Conservation (phyloP, 2,329 filamentous ascomycete genomes). For the Ophioceras dolichostomum region DNA sequence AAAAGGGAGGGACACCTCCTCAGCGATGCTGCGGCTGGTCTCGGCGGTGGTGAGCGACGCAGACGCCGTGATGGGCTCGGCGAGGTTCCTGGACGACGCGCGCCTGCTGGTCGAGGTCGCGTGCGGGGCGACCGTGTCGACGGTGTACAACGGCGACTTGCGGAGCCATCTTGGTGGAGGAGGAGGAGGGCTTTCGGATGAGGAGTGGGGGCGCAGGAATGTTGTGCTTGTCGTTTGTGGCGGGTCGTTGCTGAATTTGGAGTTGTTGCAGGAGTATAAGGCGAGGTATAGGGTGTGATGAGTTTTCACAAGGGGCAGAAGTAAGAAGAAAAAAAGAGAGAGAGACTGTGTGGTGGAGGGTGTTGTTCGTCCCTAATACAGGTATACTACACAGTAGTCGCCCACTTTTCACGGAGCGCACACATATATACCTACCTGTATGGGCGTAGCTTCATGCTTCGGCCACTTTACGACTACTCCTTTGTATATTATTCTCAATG, state of each 20-base stretch:
- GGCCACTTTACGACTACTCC: no score
- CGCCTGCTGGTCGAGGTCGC: constrained; percentile 70
- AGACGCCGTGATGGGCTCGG: constrained; percentile 68
- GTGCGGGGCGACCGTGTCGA: constrained; percentile 69
- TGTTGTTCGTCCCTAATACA: no score
- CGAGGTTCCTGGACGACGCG: constrained; percentile 71
- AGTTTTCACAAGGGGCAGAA: no score
- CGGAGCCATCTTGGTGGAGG: constrained; percentile 41
- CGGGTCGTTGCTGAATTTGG: constrained; percentile 53
- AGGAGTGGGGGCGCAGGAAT: constrained; percentile 52
- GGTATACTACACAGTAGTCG: no score
- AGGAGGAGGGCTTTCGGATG: constrained; percentile 28
- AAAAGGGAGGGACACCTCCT: neutral
- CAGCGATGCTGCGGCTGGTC: constrained; percentile 22
- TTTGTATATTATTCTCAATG: no score
- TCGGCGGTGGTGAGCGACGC: constrained; percentile 58
- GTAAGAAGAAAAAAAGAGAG: no score
- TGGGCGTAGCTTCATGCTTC: no score
- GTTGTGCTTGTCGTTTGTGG: constrained; percentile 83
- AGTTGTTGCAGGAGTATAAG: constrained; percentile 46
- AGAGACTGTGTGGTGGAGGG: no score
- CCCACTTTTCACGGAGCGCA: no score
- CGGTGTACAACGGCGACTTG: constrained; percentile 52
- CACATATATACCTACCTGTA: no score
- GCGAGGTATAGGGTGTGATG: constrained; percentile 28